Percentiles rank a stretch among this genome's conserved stretches.
Evolutionary conservation across 2,329 filamentous ascomycete genomes (phyloP).

Genomic region (Teratosphaeria destructans): DNA sequence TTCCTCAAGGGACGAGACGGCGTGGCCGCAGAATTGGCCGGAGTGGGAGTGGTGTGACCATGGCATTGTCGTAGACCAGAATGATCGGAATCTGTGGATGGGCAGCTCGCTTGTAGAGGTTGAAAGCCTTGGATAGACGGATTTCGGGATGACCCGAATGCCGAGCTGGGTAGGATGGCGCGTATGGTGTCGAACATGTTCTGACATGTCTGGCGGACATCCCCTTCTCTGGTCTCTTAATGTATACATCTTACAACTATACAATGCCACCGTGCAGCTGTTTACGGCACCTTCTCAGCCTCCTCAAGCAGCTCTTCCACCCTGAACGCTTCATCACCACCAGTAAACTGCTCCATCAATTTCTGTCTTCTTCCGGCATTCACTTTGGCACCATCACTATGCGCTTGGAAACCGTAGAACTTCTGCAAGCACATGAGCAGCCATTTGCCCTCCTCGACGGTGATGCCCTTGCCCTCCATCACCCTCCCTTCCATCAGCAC

Average conservation of each 20-base stretch:
- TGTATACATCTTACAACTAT: not conserved
- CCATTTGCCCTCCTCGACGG: slow-evolving; percentile 75
- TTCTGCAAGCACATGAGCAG: slow-evolving; percentile 86
- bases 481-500: slow-evolving; percentile 81
- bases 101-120: not conserved
- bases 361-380: slow-evolving; percentile 59
- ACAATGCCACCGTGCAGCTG: not conserved
- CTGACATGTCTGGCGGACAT: not conserved
- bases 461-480: slow-evolving; percentile 64
- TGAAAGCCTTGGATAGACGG: not conserved
- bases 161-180: not conserved
- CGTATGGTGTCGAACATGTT: not conserved
- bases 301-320: slow-evolving; percentile 81
- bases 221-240: not conserved
- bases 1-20: slow-evolving; percentile 72
- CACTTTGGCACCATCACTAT: slow-evolving; percentile 51
- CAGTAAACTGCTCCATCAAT: slow-evolving; percentile 71
- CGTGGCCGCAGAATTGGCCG: slow-evolving; percentile 93
- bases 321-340: slow-evolving; percentile 67
- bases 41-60: slow-evolving; percentile 80
- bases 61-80: not conserved
- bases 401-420: slow-evolving; percentile 65
- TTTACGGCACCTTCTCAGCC: slow-evolving; percentile 58
- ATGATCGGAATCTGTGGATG: not conserved
- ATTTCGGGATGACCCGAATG: not conserved